Conservation (phyloP, 2,329 filamentous ascomycete genomes). For the Elsinoe australis region DNA sequence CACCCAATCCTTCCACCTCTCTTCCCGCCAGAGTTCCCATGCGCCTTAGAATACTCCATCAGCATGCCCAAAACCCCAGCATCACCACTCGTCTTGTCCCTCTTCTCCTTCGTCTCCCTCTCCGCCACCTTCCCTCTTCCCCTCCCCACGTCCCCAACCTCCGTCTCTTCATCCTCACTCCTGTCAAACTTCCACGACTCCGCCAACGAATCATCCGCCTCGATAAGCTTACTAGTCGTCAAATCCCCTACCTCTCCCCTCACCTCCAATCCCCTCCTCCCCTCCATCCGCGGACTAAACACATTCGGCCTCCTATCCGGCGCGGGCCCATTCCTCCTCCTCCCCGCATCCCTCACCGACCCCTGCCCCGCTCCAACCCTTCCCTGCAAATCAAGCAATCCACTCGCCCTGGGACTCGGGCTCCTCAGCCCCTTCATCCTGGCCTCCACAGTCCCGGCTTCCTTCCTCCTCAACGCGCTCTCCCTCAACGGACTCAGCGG, state of each 20-base stretch:
- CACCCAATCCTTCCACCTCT: slow-evolving; percentile 19
- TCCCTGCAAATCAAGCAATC: slow-evolving; percentile 18
- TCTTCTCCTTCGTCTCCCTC: background rate
- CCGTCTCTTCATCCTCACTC: slow-evolving; percentile 8
- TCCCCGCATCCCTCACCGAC: slow-evolving; percentile 10
- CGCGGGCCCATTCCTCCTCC: background rate
- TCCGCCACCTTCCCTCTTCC: background rate
- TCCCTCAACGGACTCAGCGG: slow-evolving; percentile 18
- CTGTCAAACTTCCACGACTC: slow-evolving; percentile 20
- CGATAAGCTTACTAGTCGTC: slow-evolving; percentile 21
- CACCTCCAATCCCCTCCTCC: slow-evolving; percentile 8
- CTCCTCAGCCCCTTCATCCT: background rate
- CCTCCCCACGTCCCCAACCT: background rate
- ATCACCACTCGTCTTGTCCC: background rate
- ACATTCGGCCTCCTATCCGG: background rate
- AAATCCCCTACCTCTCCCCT: slow-evolving; percentile 10
- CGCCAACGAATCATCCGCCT: slow-evolving; percentile 18
- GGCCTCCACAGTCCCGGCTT: too few species aligned
- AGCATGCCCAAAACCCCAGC: slow-evolving; percentile 20
- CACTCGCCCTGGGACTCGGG: slow-evolving; percentile 15
- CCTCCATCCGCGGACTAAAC: background rate
- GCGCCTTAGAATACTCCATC: slow-evolving; percentile 21
- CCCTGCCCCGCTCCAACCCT: too few species aligned
- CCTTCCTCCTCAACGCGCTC: background rate
- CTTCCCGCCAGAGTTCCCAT: slow-evolving; percentile 15